Base-by-base conservation (phyloP, 306 rosid species). In the Herpetospermum pedunculosum region DNA sequence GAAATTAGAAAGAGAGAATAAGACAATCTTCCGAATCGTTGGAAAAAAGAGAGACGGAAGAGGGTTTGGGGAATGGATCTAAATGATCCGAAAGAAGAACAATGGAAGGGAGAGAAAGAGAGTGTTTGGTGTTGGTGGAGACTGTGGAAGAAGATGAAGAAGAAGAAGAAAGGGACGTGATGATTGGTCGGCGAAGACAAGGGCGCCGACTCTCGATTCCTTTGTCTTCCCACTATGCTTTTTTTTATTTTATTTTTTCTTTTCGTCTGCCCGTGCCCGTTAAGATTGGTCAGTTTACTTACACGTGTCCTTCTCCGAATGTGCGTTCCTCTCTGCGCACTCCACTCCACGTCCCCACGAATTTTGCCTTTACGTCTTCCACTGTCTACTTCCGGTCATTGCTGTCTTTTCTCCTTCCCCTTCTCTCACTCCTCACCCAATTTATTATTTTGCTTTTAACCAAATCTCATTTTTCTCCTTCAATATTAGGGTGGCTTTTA, bases 171-270 rank as follows among this genome's bases (percentile, higher is more conserved):
- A 84, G 67, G 50, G 91, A 83, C 76, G 83, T 52, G 73, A 74
- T 80, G 82, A 88, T 75, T 89, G 96, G 93, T 88, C 97, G 96
- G 97, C 90, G 83, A 79, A 81, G 85, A 86, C 82, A 82, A 3
- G 43, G 87, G 78, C 97, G 92, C 96, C 96, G 96, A 89, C 97
- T 79, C 54, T 81, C 34, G 75, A 77, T 80, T 77, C 79, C 69
- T 83, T 62, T 83, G 82, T 77, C 79, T 75, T 41, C 50, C 58
- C 29, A 63, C 59, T 65, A 67, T 8, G 57, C n/a, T 7, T n/a
- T 25, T 3, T 21, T 4, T 35, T 70, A 38, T 35, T 11, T 28
- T 6, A 38, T 46, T 55, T 28, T 47, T 68, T 46, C 15, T 46
- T 5, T 46, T 40, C 41, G 16, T 69, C 38, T 34, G 28, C 48